Evolutionary conservation across 148 eudicot genomes (phyloP).

Genomic region (Amaranthus cruentus): DNA sequence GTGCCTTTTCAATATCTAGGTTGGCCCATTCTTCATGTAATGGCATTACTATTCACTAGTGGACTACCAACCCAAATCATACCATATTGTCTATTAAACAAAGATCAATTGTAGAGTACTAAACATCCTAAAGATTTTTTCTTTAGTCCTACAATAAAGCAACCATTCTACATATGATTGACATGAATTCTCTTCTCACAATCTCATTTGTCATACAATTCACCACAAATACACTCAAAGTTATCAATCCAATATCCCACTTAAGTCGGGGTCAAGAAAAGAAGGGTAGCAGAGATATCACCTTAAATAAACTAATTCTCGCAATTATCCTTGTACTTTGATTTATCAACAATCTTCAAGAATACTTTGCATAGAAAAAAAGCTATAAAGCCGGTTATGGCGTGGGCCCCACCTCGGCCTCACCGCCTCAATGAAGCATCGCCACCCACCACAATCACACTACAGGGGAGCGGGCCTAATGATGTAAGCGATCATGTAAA

Average conservation of each 20-base stretch:
- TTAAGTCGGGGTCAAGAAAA: too few relatives aligned
- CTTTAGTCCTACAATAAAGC: not conserved
- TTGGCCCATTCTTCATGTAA: conserved; percentile 3
- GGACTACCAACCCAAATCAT: conserved; percentile 1
- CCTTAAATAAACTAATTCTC: too few relatives aligned
- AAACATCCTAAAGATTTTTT: too few relatives aligned
- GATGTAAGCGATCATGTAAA: conserved; percentile 20
- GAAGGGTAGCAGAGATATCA: too few relatives aligned
- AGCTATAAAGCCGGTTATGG: not conserved
- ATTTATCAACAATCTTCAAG: too few relatives aligned
- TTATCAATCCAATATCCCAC: too few relatives aligned
- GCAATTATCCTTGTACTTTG: too few relatives aligned
- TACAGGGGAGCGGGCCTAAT: not conserved
- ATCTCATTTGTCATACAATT: not conserved
- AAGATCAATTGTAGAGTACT: too few relatives aligned
- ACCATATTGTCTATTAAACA: not conserved
- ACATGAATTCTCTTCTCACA: not conserved
- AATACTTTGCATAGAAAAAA: too few relatives aligned
- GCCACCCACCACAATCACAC: not conserved
- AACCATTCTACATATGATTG: not conserved
- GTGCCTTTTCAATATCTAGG: conserved; percentile 1
- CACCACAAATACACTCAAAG: not conserved
- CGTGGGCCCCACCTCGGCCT: conserved; percentile 11
- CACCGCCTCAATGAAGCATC: conserved; percentile 3
- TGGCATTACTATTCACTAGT: not conserved